These are phyloP conservation scores for Seiridium cupressi DNA, from an alignment of 2,329 filamentous ascomycete genomes.

Conservation along the genomic window DNA sequence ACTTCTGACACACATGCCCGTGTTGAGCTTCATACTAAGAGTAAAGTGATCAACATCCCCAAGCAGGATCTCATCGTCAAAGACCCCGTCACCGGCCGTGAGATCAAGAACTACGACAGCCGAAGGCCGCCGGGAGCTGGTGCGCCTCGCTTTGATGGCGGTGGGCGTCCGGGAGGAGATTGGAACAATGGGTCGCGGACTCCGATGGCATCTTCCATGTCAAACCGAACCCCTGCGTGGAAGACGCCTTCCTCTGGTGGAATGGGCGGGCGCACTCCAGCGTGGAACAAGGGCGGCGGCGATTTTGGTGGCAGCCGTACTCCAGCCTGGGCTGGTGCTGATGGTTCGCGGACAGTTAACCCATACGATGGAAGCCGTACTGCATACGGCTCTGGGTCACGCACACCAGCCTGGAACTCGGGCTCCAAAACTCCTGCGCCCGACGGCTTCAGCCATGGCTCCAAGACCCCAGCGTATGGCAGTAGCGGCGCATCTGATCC, in stretches of 20 bases:
- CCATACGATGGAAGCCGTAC: conserved; percentile 74
- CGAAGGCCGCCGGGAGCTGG: conserved; percentile 44
- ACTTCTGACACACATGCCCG: conserved; percentile 82
- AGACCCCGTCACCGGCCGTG: conserved; percentile 76
- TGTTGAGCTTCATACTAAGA: conserved; percentile 92
- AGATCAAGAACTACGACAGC: conserved; percentile 66
- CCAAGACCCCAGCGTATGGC: conserved; percentile 65
- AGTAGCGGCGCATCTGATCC: conserved; percentile 45
- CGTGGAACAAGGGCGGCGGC: conserved; percentile 55
- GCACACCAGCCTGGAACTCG: conserved; percentile 77
- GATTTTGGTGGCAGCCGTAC: conserved; percentile 62
- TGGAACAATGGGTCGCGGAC: conserved; percentile 70
- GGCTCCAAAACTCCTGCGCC: conserved; percentile 70
- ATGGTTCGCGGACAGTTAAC: conserved; percentile 66
- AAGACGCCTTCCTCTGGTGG: conserved; percentile 59
- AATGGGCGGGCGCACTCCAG: conserved; percentile 58
- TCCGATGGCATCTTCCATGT: conserved; percentile 58
- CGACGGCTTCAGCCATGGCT: conserved; percentile 64
- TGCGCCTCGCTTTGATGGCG: conserved; percentile 42
- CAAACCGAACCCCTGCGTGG: conserved; percentile 70
- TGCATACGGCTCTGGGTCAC: conserved; percentile 70
- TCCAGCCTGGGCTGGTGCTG: conserved; percentile 68
- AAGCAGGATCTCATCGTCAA: conserved; percentile 83
- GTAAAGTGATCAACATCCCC: conserved; percentile 81
- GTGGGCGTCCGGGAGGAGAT: conserved; percentile 40